A percentile compares a stretch with the other conserved stretches of the same genome.
Conservation (phyloP, 805 yeast genomes). For the Ogataea wickerhamii region DNA sequence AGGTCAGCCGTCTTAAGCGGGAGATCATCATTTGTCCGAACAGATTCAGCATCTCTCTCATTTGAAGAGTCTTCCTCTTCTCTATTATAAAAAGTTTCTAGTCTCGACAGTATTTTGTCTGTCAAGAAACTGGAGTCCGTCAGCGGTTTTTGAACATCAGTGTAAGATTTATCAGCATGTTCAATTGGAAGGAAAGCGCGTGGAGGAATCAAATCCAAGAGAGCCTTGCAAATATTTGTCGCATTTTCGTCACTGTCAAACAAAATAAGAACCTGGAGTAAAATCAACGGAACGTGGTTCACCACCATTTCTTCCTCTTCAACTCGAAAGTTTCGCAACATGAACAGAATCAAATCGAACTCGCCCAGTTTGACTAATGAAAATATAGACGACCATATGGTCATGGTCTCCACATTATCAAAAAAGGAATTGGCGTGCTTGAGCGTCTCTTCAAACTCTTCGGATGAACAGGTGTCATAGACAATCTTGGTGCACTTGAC, state of each 20-base stretch:
- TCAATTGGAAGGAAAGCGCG: constrained; percentile 57
- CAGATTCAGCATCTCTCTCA: constrained; percentile 26
- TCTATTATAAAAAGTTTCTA: constrained; percentile 17
- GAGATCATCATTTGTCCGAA: background rate
- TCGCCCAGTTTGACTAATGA: constrained; percentile 39
- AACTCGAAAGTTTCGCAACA: constrained; percentile 63
- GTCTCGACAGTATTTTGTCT: constrained; percentile 7
- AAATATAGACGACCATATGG: constrained; percentile 69
- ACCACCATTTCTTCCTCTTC: constrained; percentile 84
- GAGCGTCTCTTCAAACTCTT: constrained; percentile 43
- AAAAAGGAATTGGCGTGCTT: constrained; percentile 66
- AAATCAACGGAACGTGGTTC: constrained; percentile 69
- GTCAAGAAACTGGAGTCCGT: constrained; percentile 14
- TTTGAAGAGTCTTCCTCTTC: constrained; percentile 4
- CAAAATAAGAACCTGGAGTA: constrained; percentile 44
- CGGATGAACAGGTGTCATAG: constrained; percentile 18
- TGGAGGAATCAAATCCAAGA: constrained; percentile 58
- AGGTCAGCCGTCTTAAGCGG: constrained; percentile 36
- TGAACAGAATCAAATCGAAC: constrained; percentile 52
- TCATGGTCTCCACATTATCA: constrained; percentile 78
- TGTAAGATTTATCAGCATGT: constrained; percentile 31
- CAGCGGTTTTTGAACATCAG: constrained; percentile 5
- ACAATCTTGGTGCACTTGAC: constrained; percentile 44
- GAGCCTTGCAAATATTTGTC: constrained; percentile 37
- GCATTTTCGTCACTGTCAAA: constrained; percentile 29